A percentile compares a stretch with the other conserved stretches of the same genome.
Conservation (phyloP, 441 rosid genomes). For the Corymbia calophylla region DNA sequence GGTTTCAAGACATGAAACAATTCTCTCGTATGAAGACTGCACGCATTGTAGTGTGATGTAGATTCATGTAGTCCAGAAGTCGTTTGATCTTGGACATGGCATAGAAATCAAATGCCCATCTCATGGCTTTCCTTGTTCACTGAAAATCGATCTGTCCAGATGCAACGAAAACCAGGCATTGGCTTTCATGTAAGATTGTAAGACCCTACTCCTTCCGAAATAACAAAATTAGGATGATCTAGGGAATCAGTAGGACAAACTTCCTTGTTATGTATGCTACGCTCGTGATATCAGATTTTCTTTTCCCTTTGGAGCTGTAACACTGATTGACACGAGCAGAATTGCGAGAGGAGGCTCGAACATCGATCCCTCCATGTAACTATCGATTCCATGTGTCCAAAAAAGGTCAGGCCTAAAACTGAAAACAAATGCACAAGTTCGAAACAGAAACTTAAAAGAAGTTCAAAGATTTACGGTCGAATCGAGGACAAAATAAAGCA, state of each 20-base stretch:
- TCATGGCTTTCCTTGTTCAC: not conserved
- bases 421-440: not conserved
- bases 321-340: not conserved
- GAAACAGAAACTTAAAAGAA: not conserved
- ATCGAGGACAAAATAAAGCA: not conserved
- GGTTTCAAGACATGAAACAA: too few species aligned
- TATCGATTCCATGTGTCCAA: not conserved
- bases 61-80: not conserved
- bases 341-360: not conserved
- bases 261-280: not conserved
- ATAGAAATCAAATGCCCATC: not conserved
- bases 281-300: not conserved
- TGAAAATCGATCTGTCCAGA: not conserved
- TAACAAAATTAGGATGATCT: not conserved
- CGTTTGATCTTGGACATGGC: not conserved
- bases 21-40: too few species aligned
- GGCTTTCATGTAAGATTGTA: not conserved
- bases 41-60: not conserved
- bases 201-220: not conserved
- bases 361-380: not conserved
- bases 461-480: rapidly evolving
- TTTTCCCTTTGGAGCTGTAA: not conserved
- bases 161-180: not conserved
- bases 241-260: not conserved
- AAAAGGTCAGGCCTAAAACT: not conserved